A percentile compares a stretch with the other conserved stretches of the same genome.
Conservation (phyloP, 768 basidiomycete genomes). For the Russula sp. region DNA sequence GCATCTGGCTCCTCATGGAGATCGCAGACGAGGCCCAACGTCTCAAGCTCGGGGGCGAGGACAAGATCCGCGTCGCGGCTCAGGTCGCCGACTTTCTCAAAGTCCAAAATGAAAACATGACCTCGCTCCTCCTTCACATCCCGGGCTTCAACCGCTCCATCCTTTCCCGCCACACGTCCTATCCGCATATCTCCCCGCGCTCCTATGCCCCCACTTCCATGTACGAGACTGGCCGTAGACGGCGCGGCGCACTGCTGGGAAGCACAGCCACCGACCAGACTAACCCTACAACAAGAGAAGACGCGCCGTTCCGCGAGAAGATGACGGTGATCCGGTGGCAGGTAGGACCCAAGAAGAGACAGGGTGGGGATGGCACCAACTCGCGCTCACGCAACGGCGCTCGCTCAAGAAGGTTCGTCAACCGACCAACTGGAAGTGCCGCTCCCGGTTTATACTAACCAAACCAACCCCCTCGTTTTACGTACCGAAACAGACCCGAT, state of each 20-base stretch:
- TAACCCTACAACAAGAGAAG: conserved; percentile 68
- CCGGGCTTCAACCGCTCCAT: conserved; percentile 59
- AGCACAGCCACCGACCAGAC: conserved; percentile 46
- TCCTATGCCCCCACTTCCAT: conserved; percentile 61
- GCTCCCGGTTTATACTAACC: neutral
- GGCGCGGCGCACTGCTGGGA: conserved; percentile 52
- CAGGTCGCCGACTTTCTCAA: conserved; percentile 87
- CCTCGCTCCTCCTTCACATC: conserved; percentile 56
- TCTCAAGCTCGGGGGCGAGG: conserved; percentile 92
- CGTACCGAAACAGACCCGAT: conserved; percentile 48
- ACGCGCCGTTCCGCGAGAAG: conserved; percentile 47
- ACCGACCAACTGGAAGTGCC: neutral
- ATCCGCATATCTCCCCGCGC: conserved; percentile 70
- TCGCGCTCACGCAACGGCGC: conserved; percentile 51
- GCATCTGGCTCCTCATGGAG: conserved; percentile 83
- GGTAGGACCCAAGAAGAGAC: conserved; percentile 65
- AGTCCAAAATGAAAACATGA: conserved; percentile 58
- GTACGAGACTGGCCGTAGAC: conserved; percentile 61
- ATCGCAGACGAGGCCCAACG: conserved; percentile 91
- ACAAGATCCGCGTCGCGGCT: conserved; percentile 95
- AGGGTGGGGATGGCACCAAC: conserved; percentile 43
- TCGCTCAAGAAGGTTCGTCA: conserved; percentile 59
- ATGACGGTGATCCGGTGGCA: conserved; percentile 54
- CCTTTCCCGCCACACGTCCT: conserved; percentile 62
- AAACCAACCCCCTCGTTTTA: neutral